A percentile compares a stretch with the other conserved stretches of the same genome.
Conservation (phyloP, 768 basidiomycete species). For the Amanita fuliginea region DNA sequence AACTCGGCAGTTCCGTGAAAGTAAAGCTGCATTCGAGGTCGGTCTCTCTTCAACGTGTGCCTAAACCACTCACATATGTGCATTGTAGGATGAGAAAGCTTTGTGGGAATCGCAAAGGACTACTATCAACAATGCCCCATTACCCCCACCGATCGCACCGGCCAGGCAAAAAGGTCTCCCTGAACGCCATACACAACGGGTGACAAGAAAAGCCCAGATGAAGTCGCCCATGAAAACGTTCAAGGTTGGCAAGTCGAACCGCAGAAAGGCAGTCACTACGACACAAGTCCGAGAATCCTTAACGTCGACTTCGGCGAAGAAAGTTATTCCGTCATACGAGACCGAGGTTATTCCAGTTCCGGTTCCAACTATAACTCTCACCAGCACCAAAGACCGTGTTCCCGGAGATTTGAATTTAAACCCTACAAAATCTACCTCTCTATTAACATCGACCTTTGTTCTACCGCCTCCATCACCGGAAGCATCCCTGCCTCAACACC, state of each 20-base stretch:
- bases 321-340: conserved; percentile 26
- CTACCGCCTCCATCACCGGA: conserved; percentile 71
- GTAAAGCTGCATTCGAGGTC: conserved; percentile 56
- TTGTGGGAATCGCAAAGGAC: conserved; percentile 60
- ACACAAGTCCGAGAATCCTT: not conserved
- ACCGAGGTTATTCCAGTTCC: conserved; percentile 28
- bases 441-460: conserved; percentile 62
- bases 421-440: conserved; percentile 27
- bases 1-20: conserved; percentile 49
- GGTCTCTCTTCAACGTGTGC: not conserved
- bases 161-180: conserved; percentile 1
- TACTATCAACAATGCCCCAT: conserved; percentile 6
- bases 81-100: conserved; percentile 57
- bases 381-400: not conserved
- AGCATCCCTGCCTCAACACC: conserved; percentile 41
- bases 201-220: conserved; percentile 13
- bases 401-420: conserved; percentile 21
- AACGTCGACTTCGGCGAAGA: conserved; percentile 19
- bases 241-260: conserved; percentile 35
- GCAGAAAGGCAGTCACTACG: conserved; percentile 23
- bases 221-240: conserved; percentile 25
- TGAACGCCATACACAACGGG: conserved; percentile 14
- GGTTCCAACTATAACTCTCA: conserved; percentile 17
- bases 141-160: not conserved
- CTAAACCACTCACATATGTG: conserved; percentile 18